Evolutionary conservation across 768 basidiomycete genomes (phyloP).

Genomic region (Leucosporidium scottii): DNA sequence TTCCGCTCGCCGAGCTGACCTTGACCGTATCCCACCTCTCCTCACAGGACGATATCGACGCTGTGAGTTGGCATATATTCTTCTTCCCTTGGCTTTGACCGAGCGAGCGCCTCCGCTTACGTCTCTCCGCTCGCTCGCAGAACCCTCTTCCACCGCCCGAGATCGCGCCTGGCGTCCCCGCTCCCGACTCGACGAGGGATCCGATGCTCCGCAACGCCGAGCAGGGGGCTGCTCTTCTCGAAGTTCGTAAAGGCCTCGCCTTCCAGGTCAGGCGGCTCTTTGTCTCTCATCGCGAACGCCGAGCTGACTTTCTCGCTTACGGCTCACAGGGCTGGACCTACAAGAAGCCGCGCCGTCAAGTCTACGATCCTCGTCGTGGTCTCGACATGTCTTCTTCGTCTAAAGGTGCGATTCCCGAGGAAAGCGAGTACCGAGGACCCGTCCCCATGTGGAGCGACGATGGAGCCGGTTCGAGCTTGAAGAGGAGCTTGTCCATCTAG

Average conservation of each 20-base stretch:
- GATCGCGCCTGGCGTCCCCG: conserved; percentile 60
- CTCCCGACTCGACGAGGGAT: conserved; percentile 72
- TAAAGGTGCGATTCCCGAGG: too few species aligned
- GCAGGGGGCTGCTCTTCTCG: conserved; percentile 77
- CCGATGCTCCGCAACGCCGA: conserved; percentile 76
- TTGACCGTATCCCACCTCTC: conserved; percentile 70
- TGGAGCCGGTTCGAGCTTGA: too few species aligned
- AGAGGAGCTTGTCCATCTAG: too few species aligned
- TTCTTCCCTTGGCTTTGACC: background rate
- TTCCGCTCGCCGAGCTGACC: conserved; percentile 76
- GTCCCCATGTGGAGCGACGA: too few species aligned
- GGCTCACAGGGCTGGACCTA: conserved; percentile 2
- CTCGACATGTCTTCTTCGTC: too few species aligned
- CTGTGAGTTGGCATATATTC: background rate
- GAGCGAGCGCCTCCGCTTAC: background rate
- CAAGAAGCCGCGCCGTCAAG: conserved; percentile 22
- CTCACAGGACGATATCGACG: conserved; percentile 53
- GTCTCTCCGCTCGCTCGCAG: background rate
- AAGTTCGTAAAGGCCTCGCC: conserved; percentile 81
- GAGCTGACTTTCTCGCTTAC: background rate
- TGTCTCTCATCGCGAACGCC: background rate
- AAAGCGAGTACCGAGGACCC: too few species aligned
- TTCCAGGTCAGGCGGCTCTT: conserved; percentile 48
- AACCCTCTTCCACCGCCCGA: conserved; percentile 76
- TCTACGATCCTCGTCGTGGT: conserved; percentile 24